Evolutionary conservation across 345 rosid species (phyloP).

Genomic region (Mallotus nudiflorus): DNA sequence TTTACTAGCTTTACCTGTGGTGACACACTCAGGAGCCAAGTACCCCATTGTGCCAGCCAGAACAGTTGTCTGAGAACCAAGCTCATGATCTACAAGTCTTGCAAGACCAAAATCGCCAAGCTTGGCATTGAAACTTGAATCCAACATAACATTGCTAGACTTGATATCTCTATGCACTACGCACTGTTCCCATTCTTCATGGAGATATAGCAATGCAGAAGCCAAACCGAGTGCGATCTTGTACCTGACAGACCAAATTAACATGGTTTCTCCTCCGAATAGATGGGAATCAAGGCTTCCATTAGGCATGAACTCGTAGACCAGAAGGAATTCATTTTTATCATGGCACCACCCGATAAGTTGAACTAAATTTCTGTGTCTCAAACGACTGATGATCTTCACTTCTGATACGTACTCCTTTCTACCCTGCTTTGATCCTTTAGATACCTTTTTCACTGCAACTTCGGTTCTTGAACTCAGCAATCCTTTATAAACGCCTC

Average conservation of each 20-base stretch:
- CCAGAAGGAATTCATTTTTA: slow-evolving; percentile 23
- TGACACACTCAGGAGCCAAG: slow-evolving; percentile 30
- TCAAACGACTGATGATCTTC: slow-evolving; percentile 24
- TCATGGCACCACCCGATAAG: slow-evolving; percentile 37
- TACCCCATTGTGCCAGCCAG: slow-evolving; percentile 30
- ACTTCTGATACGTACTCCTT: slow-evolving; percentile 33
- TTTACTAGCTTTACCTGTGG: slow-evolving; percentile 29
- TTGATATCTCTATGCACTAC: slow-evolving; percentile 29
- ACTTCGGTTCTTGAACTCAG: slow-evolving; percentile 14
- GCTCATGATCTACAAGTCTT: slow-evolving; percentile 28
- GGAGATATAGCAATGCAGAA: slow-evolving; percentile 26
- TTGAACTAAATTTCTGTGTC: slow-evolving; percentile 30
- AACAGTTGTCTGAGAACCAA: slow-evolving; percentile 30
- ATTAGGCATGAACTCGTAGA: slow-evolving; percentile 26
- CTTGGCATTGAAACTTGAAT: slow-evolving; percentile 27
- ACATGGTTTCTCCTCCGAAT: slow-evolving; percentile 11
- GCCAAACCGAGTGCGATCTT: slow-evolving; percentile 27
- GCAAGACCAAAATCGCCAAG: slow-evolving; percentile 35
- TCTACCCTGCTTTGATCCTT: slow-evolving; percentile 26
- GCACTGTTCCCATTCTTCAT: slow-evolving; percentile 34
- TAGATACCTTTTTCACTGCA: slow-evolving; percentile 26
- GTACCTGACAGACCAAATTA: slow-evolving; percentile 24
- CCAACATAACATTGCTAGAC: slow-evolving; percentile 30
- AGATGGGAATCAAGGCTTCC: slow-evolving; percentile 30
- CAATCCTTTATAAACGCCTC: slow-evolving; percentile 31